phyloP scores from a whole-genome alignment of 169 alveolate genomes.

The Toxoplasma gondii region DNA sequence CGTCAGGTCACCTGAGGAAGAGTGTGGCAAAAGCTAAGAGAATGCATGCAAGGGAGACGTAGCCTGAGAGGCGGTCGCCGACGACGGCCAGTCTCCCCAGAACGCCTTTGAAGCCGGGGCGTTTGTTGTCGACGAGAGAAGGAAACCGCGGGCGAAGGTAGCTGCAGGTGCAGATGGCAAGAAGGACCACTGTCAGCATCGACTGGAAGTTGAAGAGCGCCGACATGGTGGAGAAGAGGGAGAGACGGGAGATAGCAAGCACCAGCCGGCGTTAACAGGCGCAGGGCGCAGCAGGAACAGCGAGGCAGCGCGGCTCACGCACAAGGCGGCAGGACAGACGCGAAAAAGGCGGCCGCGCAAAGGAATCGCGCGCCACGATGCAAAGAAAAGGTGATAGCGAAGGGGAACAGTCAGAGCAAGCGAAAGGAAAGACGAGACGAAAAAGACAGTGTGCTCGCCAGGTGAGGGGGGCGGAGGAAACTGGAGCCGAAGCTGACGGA shows the following conservation, averaged over 20 bases:
- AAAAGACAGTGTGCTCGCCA: too few relatives aligned
- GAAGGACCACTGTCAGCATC: slow-evolving; percentile 88
- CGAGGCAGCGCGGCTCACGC: not conserved
- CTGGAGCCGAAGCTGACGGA: too few relatives aligned
- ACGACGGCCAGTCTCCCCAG: slow-evolving; percentile 95
- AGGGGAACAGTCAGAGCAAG: not conserved
- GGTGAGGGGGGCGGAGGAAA: too few relatives aligned
- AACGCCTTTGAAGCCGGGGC: slow-evolving; percentile 91
- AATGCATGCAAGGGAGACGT: slow-evolving; percentile 90
- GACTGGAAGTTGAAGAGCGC: slow-evolving; percentile 94
- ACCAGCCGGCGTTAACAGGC: not conserved
- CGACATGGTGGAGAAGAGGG: slow-evolving; percentile 81
- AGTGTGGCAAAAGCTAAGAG: slow-evolving; percentile 89
- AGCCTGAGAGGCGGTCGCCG: slow-evolving; percentile 95
- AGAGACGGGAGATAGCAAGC: not conserved
- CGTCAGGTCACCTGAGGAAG: slow-evolving; percentile 75
- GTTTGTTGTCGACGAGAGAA: slow-evolving; percentile 83
- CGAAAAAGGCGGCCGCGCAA: not conserved
- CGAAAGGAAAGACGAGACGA: not conserved
- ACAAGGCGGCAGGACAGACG: not conserved
- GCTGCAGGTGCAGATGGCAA: slow-evolving; percentile 95
- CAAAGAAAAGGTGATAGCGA: not conserved
- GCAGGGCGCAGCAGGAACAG: not conserved
- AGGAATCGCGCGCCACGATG: too few relatives aligned
- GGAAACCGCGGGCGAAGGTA: slow-evolving; percentile 92